phyloP scores from a whole-genome alignment of 2,329 filamentous ascomycete species.

The Fusarium oxysporum region DNA sequence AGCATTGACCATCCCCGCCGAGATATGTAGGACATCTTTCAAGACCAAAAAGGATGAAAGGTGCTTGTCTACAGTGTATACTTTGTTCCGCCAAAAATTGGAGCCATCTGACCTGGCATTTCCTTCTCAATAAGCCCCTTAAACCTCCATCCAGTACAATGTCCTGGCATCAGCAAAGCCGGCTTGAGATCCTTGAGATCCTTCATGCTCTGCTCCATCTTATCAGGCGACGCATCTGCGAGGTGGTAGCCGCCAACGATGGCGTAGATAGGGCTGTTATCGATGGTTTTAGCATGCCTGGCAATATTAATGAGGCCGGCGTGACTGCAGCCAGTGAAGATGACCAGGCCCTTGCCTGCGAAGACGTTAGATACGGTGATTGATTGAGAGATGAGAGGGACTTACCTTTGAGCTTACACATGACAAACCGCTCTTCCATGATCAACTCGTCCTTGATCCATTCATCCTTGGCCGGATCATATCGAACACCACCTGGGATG shows the following conservation, averaged over 20 bases:
- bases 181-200: neutral
- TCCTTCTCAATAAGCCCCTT: neutral
- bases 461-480: neutral
- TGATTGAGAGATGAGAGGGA: rapidly evolving
- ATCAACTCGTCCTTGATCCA: neutral
- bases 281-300: neutral
- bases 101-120: neutral
- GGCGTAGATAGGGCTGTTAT: neutral
- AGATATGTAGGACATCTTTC: no score
- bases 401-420: neutral
- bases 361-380: neutral
- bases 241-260: neutral
- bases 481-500: neutral
- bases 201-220: neutral
- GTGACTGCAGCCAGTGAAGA: neutral
- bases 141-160: slow-evolving; percentile 2
- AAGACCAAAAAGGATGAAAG: no score
- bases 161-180: neutral
- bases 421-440: neutral
- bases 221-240: neutral
- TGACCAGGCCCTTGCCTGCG: neutral
- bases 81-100: neutral
- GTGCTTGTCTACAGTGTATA: neutral
- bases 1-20: neutral
- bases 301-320: neutral